Base-by-base conservation (phyloP, 768 basidiomycete species). In the Amanita exitialis region DNA sequence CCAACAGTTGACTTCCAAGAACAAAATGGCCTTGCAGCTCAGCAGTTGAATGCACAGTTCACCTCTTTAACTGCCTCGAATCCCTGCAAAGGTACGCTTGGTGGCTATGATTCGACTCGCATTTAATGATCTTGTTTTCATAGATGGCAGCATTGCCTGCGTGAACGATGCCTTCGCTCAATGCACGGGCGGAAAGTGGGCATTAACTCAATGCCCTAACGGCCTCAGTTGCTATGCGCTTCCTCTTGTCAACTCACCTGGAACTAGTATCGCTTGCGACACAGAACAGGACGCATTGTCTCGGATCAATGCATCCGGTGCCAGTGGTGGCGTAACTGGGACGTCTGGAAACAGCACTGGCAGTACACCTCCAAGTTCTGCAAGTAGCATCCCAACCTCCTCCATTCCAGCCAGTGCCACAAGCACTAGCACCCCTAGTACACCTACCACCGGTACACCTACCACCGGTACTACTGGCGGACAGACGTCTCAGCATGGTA, bases 181-280 rank as follows among this genome's bases (percentile, higher is more conserved):
- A 57, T 79, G 77, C 53, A 57, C 67, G 8, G 47, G 44, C 3
- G 68, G 69, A 9, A 67, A 71, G 53, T 78, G 72, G 69, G 52
- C 50, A 1, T 18, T 72, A 25, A 65, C 64, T 0, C 58, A 28
- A 28, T 28, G 27, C 57, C 27, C 64, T 3, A 47, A 49, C 20
- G 64, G 58, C 5, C 63, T 68, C 12, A 59, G 57, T n/a, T 80
- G 79, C 54, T 66, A 68, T 28, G 76, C 76, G 0, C 63, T 79
- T 18, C 79, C 79, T 28, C 27, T 28, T 28, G 27, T 28, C 27
- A 28, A 28, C 27, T 66, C 68, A 36, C 53, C 68, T 9, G 79
- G 79, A 2, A 72, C 72, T 1, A 67, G 65, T 16, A 54, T 79
- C 25, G 59, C 62, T 16, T 82, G 79, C 57, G 27, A 72, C 27